Percentiles rank a stretch among this genome's conserved stretches.
Conservation (phyloP, 163 green algal species). For the Prototheca wickerhamii region DNA sequence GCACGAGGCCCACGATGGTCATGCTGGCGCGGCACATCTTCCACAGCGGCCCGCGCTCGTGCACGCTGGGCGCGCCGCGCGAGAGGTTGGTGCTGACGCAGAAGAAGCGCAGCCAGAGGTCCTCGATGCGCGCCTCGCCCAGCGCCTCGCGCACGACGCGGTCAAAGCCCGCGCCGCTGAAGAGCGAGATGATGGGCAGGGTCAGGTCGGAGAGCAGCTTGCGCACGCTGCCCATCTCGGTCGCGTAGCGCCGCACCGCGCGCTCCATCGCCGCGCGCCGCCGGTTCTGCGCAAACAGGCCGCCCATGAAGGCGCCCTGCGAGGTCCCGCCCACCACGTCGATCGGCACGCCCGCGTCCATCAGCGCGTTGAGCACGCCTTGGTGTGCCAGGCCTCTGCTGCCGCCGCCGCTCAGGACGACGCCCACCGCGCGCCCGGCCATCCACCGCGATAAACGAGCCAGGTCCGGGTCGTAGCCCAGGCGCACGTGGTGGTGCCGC, state of each 20-base stretch:
- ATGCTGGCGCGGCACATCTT: constrained; percentile 56
- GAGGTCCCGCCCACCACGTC: constrained; percentile 67
- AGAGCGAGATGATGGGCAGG: constrained; percentile 61
- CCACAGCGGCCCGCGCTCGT: constrained; percentile 38
- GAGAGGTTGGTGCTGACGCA: constrained; percentile 74
- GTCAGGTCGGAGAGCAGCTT: constrained; percentile 68
- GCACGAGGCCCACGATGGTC: constrained; percentile 72
- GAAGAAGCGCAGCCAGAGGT: constrained; percentile 72
- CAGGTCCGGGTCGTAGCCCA: constrained; percentile 38
- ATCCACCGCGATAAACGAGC: constrained; percentile 60
- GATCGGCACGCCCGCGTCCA: constrained; percentile 57
- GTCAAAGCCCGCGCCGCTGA: constrained; percentile 58
- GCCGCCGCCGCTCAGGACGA: constrained; percentile 65
- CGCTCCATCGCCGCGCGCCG: constrained; percentile 29
- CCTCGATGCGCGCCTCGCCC: constrained; percentile 45
- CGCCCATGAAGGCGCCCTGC: constrained; percentile 70
- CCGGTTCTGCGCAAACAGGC: constrained; percentile 54
- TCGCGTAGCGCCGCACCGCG: constrained; percentile 41
- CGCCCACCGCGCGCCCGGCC: constrained; percentile 54
- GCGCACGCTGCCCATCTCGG: constrained; percentile 47
- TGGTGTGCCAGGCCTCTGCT: constrained; percentile 57
- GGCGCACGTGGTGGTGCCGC: constrained; percentile 65
- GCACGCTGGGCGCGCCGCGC: constrained; percentile 37
- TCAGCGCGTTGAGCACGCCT: constrained; percentile 64
- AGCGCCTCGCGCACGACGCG: constrained; percentile 36